Base-by-base conservation (phyloP, 352 stramenopile species). In the Phytophthora crassamura region DNA sequence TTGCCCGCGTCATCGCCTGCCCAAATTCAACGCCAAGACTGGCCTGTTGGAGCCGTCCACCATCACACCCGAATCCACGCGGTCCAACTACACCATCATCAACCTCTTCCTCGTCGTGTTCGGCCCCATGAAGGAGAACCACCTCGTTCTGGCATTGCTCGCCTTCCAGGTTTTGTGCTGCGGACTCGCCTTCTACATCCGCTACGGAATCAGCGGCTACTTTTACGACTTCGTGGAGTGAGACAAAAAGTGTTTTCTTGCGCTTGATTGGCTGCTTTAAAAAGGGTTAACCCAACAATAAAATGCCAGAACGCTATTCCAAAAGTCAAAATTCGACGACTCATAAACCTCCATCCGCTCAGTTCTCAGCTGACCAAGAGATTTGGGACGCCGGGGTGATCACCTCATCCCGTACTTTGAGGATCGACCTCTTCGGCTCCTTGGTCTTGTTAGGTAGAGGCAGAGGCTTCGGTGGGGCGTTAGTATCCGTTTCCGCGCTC, bases 1-100 rank as follows among this genome's bases (percentile, higher is more conserved):
- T 18, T 99, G 97, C 72, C 98, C 97, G n/a, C 84, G 98, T 55
- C 98, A 99, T 67, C 89, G 98, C 18, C 76, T 99, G 38, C 98
- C 98, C 36, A 97, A 91, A 60, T 99, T 97, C 64, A 97, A 98
- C 79, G 65, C 90, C 5, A 78, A 89, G 52, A 98, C 91, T n/a
- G 90, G 88, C 7, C 69, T 97, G 25, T 86, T 99, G 36, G 83
- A 98, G 52, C 93, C 93, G 11, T 98, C 94, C 14, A 98, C 84
- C 32, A 96, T 99, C 69, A 84, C 82, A 22, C 95, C 85, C 52
- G 75, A 87, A 56, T 94, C 84, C 18, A 93, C 74, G 30, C 77
- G 82, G 18, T 92, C 83, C 64, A 97, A 97, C 75, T 89, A 87
- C 57, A 97, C 89, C n/a, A 74, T 97, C 50, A 91, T 97, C 71